These are phyloP conservation scores for Trichoderma afroharzianum DNA, from an alignment of 2,329 filamentous ascomycete genomes.

Conservation along the genomic window DNA sequence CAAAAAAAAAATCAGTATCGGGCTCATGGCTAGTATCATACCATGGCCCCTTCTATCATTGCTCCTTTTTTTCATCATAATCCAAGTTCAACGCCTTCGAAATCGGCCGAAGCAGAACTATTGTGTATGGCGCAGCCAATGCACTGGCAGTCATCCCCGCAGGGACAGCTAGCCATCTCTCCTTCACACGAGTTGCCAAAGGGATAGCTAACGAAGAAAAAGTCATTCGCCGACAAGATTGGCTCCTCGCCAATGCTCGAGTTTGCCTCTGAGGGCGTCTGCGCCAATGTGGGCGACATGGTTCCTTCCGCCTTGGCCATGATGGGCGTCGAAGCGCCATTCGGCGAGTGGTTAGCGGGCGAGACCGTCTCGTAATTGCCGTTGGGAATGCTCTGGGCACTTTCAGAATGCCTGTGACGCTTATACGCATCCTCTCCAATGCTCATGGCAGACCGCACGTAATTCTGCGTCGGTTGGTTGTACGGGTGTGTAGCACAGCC, in stretches of 20 bases:
- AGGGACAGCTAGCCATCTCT: slow-evolving; percentile 50
- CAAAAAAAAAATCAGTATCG: not conserved
- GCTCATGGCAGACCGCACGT: slow-evolving; percentile 47
- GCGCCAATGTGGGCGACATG: slow-evolving; percentile 39
- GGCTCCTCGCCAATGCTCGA: slow-evolving; percentile 48
- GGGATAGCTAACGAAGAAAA: slow-evolving; percentile 57
- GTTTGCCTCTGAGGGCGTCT: slow-evolving; percentile 47
- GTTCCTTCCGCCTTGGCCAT: slow-evolving; percentile 26
- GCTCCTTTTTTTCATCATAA: not conserved
- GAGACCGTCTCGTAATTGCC: slow-evolving; percentile 23
- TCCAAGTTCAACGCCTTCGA: not conserved
- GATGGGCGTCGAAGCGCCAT: slow-evolving; percentile 17
- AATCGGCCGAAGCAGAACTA: not conserved
- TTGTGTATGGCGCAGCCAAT: slow-evolving; percentile 53
- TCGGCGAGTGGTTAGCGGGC: slow-evolving; percentile 18
- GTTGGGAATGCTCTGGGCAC: slow-evolving; percentile 25
- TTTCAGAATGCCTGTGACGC: slow-evolving; percentile 22
- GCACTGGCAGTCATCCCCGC: slow-evolving; percentile 58
- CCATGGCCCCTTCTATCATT: not conserved
- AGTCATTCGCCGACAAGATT: slow-evolving; percentile 49
- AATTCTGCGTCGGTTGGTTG: slow-evolving; percentile 58
- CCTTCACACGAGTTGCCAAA: slow-evolving; percentile 47
- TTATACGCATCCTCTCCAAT: slow-evolving; percentile 36
- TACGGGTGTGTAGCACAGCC: slow-evolving; percentile 66
- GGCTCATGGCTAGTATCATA: too few species aligned